phyloP scores from a whole-genome alignment of 1,284 basidiomycete species.

The Cryptococcus hybrid region DNA sequence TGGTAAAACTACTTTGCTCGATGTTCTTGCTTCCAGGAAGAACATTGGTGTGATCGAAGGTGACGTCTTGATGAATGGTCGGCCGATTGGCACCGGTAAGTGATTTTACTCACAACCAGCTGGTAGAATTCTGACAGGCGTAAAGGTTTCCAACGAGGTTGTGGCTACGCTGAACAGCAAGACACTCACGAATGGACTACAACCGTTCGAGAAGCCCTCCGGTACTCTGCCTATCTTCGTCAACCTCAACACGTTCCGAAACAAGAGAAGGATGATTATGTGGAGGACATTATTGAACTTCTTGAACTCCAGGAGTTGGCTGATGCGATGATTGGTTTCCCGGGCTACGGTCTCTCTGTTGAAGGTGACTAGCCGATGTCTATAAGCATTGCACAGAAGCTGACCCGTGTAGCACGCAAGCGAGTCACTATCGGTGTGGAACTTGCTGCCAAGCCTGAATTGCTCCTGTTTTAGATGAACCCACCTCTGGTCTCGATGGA shows the following conservation, averaged over 20 bases:
- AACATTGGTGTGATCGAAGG: constrained; percentile 56
- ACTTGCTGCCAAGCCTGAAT: constrained; percentile 59
- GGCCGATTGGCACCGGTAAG: constrained; percentile 47
- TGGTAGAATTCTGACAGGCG: neutral
- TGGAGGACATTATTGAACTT: constrained; percentile 56
- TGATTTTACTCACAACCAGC: neutral
- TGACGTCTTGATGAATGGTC: constrained; percentile 55
- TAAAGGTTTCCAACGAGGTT: constrained; percentile 53
- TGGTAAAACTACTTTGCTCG: constrained; percentile 57
- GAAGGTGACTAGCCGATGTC: constrained; percentile 16
- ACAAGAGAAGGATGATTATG: constrained; percentile 56
- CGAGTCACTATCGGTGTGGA: constrained; percentile 62
- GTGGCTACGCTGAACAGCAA: constrained; percentile 68
- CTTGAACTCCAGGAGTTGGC: constrained; percentile 56
- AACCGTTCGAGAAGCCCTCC: constrained; percentile 59
- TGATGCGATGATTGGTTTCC: constrained; percentile 53
- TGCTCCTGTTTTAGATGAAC: constrained; percentile 59
- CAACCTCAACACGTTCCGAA: constrained; percentile 55
- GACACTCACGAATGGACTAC: constrained; percentile 84
- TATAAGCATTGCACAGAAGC: neutral
- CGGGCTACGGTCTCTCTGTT: constrained; percentile 56
- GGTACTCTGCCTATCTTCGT: constrained; percentile 60
- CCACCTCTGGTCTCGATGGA: constrained; percentile 59
- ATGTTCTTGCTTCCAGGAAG: constrained; percentile 58
- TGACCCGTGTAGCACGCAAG: constrained; percentile 53